Percentiles rank a stretch among this genome's conserved stretches.
Conservation (phyloP, 768 basidiomycete genomes). For the Tephrocybe sp. region DNA sequence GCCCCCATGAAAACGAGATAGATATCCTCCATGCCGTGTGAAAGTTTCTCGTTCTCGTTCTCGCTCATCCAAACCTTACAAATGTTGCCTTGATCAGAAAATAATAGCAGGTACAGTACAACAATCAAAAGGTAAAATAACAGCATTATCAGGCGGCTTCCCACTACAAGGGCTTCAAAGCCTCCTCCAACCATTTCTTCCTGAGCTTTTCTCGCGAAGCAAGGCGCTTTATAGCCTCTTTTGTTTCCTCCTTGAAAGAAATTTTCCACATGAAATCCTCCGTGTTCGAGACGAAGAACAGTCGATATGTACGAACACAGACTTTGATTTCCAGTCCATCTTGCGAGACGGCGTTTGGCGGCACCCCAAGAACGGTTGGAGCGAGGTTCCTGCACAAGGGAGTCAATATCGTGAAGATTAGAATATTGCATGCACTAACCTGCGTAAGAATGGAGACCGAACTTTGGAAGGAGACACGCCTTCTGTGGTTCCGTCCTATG, state of each 20-base stretch:
- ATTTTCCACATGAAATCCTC: slow-evolving; percentile 63
- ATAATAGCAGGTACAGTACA: no score
- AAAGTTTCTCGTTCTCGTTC: no score
- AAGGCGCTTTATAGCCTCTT: slow-evolving; percentile 28
- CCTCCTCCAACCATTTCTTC: slow-evolving; percentile 36
- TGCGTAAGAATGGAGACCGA: slow-evolving; percentile 63
- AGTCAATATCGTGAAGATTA: background rate
- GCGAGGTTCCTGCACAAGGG: slow-evolving; percentile 38
- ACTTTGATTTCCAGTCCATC: slow-evolving; percentile 81
- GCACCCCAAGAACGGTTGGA: slow-evolving; percentile 30
- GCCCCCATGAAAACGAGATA: no score
- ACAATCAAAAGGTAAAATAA: no score
- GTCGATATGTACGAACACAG: slow-evolving; percentile 77
- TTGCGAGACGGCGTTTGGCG: slow-evolving; percentile 46
- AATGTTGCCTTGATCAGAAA: no score
- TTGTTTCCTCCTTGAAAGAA: slow-evolving; percentile 39
- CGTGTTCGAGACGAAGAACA: slow-evolving; percentile 75
- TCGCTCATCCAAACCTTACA: no score
- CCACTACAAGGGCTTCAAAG: slow-evolving; percentile 15
- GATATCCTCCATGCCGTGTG: no score
- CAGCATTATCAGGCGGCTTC: no score
- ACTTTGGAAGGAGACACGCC: slow-evolving; percentile 48
- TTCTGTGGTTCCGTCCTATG: slow-evolving; percentile 58
- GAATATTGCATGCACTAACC: slow-evolving; percentile 38
- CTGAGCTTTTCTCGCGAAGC: slow-evolving; percentile 31